These are phyloP conservation scores for Talaromyces marneffei DNA, from an alignment of 2,329 filamentous ascomycete species.

Conservation along the genomic window DNA sequence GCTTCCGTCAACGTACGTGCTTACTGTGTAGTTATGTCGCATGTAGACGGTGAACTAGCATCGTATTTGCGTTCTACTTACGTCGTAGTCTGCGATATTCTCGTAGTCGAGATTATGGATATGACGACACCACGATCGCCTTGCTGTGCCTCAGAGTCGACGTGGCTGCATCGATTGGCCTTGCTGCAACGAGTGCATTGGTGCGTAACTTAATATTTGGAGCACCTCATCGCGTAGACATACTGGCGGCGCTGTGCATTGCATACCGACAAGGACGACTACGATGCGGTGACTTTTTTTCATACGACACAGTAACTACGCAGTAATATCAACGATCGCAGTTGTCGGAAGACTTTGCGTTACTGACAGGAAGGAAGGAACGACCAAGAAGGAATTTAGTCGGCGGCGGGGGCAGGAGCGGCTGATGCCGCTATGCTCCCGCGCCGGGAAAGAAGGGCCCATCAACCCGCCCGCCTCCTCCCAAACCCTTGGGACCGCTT, in stretches of 20 bases:
- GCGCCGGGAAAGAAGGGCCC: slow-evolving; percentile 5
- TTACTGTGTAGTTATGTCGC: not conserved
- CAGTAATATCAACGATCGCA: too few relatives aligned
- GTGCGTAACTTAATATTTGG: not conserved
- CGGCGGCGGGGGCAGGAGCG: not conserved
- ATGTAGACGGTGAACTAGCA: too few relatives aligned
- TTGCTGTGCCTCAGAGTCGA: not conserved
- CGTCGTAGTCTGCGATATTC: too few relatives aligned
- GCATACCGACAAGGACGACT: too few relatives aligned
- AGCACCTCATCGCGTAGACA: too few relatives aligned
- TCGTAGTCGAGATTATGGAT: too few relatives aligned
- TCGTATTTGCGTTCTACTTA: too few relatives aligned
- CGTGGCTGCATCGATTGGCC: slow-evolving; percentile 5
- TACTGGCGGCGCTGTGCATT: too few relatives aligned
- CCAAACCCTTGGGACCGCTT: slow-evolving; percentile 14
- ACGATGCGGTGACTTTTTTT: not conserved
- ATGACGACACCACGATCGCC: not conserved
- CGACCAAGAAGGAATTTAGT: not conserved
- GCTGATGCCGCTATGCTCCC: slow-evolving; percentile 2
- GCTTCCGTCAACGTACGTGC: not conserved
- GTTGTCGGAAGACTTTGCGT: not conserved
- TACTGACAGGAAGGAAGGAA: not conserved
- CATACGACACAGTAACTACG: too few relatives aligned
- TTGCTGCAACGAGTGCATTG: not conserved
- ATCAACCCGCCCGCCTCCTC: slow-evolving; percentile 9